These are phyloP conservation scores for Neonectria punicea DNA, from an alignment of 2,329 filamentous ascomycete genomes.

Conservation along the genomic window DNA sequence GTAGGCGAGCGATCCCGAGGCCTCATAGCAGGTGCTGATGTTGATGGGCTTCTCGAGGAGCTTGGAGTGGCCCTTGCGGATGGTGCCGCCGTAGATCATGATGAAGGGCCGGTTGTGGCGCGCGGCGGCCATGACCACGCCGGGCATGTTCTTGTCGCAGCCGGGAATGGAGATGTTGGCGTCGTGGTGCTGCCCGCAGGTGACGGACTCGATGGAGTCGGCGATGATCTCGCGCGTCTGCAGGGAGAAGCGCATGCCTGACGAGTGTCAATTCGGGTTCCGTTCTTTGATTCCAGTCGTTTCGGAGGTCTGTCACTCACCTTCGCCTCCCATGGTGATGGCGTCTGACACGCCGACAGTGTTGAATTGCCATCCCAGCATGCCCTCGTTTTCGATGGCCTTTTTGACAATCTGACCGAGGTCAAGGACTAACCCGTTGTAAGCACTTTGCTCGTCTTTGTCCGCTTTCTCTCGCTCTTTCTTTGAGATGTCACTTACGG, in stretches of 20 bases:
- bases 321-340: constrained; percentile 95
- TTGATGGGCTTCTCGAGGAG: constrained; percentile 84
- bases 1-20: constrained; percentile 84
- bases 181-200: constrained; percentile 90
- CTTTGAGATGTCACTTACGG: constrained; percentile 48
- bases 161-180: constrained; percentile 93
- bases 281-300: not conserved
- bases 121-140: constrained; percentile 88
- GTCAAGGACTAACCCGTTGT: constrained; percentile 72
- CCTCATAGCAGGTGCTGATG: constrained; percentile 89
- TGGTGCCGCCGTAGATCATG: constrained; percentile 96
- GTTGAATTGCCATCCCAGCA: constrained; percentile 96
- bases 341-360: constrained; percentile 89
- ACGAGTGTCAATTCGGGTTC: constrained; percentile 7
- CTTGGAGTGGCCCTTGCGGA: constrained; percentile 84
- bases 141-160: constrained; percentile 98
- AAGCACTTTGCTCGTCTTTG: constrained; percentile 22
- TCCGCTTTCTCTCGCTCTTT: constrained; percentile 6
- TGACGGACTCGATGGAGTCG: constrained; percentile 93
- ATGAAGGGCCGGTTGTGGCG: constrained; percentile 91
- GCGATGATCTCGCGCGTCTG: constrained; percentile 93
- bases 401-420: constrained; percentile 89
- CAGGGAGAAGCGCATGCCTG: constrained; percentile 93
- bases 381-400: constrained; percentile 80
- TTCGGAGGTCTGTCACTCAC: constrained; percentile 53